These are phyloP conservation scores for Gossypium trilobum DNA, from an alignment of 441 rosid genomes.

Conservation along the genomic window DNA sequence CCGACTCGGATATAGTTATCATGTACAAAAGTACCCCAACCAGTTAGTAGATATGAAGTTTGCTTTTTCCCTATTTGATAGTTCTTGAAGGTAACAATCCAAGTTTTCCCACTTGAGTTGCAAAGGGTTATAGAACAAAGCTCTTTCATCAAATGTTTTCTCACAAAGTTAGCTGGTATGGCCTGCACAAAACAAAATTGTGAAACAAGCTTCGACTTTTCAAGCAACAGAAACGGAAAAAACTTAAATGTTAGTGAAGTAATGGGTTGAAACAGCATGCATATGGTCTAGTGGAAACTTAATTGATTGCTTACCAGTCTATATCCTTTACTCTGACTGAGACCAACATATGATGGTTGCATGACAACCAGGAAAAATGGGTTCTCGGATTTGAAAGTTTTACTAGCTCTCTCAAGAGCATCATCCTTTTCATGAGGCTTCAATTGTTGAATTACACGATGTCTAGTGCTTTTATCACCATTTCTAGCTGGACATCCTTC, in stretches of 20 bases:
- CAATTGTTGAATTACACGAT: not conserved
- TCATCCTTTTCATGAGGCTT: not conserved
- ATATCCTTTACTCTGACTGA: not conserved
- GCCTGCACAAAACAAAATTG: not conserved
- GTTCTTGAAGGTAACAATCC: not conserved
- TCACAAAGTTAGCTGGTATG: not conserved
- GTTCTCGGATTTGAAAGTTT: slow-evolving; percentile 15
- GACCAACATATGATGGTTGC: slow-evolving; percentile 19
- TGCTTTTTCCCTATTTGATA: not conserved
- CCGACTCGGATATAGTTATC: slow-evolving; percentile 11
- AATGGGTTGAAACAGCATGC: not conserved
- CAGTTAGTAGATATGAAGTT: not conserved
- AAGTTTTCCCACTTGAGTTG: slow-evolving; percentile 6
- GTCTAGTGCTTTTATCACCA: not conserved
- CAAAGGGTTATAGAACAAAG: not conserved
- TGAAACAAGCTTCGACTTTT: not conserved
- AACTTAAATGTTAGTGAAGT: no score
- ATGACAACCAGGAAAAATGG: slow-evolving; percentile 19
- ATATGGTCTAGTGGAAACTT: not conserved
- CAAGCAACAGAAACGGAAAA: not conserved
- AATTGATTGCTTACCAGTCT: slow-evolving; percentile 19
- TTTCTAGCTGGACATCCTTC: not conserved
- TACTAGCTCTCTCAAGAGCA: slow-evolving; percentile 12
- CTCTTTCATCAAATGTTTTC: slow-evolving; percentile 1
- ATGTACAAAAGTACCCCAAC: slow-evolving; percentile 2